These are phyloP conservation scores for Bretziella fagacearum DNA, from an alignment of 2,329 filamentous ascomycete species.

Conservation along the genomic window DNA sequence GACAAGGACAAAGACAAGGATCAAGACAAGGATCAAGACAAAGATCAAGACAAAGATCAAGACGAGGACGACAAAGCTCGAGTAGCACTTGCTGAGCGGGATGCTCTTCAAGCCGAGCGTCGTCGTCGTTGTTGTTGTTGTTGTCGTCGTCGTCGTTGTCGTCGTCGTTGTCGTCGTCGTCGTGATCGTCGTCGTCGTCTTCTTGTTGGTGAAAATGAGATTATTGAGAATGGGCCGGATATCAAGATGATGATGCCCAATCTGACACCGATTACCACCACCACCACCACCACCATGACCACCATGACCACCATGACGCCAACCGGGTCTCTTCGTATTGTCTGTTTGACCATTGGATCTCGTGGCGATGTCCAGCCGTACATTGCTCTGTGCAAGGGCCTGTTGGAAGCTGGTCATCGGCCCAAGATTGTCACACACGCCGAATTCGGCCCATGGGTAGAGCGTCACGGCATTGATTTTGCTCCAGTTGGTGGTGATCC, in stretches of 20 bases:
- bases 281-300: too few species aligned
- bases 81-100: conserved; percentile 62
- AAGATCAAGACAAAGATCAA: conserved; percentile 25
- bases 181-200: too few species aligned
- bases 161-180: neutral
- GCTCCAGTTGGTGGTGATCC: conserved; percentile 78
- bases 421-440: conserved; percentile 78
- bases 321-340: conserved; percentile 58
- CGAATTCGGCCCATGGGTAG: conserved; percentile 80
- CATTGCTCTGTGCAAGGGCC: conserved; percentile 83
- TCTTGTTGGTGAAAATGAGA: too few species aligned
- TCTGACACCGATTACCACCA: too few species aligned
- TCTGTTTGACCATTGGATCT: conserved; percentile 89
- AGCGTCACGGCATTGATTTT: conserved; percentile 89
- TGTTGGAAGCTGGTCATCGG: conserved; percentile 73
- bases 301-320: conserved; percentile 67
- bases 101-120: conserved; percentile 36
- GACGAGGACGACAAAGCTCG: conserved; percentile 51
- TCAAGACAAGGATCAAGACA: too few species aligned
- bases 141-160: neutral
- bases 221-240: neutral
- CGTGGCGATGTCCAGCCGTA: conserved; percentile 95
- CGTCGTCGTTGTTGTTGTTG: neutral
- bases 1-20: too few species aligned
- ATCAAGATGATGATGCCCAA: conserved; percentile 56